These are phyloP conservation scores for Neoarthrinium moseri DNA, from an alignment of 2,329 filamentous ascomycete genomes.

Conservation along the genomic window DNA sequence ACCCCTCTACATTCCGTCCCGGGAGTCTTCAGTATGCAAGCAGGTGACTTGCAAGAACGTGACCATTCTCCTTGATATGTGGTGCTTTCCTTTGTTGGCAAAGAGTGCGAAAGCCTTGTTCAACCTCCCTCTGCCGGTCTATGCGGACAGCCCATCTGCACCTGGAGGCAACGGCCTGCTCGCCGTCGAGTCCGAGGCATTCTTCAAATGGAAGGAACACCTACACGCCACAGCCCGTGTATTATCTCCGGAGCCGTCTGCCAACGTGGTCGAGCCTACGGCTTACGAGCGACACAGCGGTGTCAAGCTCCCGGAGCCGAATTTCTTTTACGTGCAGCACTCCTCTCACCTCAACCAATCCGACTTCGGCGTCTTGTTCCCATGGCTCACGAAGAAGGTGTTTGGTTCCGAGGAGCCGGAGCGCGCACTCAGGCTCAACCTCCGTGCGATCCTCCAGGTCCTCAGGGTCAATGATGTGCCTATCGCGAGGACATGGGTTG, in stretches of 20 bases:
- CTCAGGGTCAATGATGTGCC: constrained; percentile 48
- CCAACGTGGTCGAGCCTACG: constrained; percentile 37
- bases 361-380: constrained; percentile 82
- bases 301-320: constrained; percentile 48
- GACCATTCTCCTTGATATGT: constrained; percentile 74
- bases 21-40: constrained; percentile 52
- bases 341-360: constrained; percentile 82
- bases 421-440: constrained; percentile 57
- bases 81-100: constrained; percentile 71
- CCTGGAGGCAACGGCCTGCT: constrained; percentile 61
- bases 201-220: constrained; percentile 76
- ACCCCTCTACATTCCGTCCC: constrained; percentile 60
- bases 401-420: constrained; percentile 59
- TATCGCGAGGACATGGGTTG: constrained; percentile 47
- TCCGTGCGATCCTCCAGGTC: constrained; percentile 57
- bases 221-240: constrained; percentile 66
- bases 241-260: constrained; percentile 56
- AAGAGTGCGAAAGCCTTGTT: constrained; percentile 63
- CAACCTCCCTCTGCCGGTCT: constrained; percentile 71
- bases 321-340: constrained; percentile 71
- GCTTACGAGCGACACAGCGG: constrained; percentile 43
- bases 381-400: constrained; percentile 62
- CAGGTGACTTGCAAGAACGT: constrained; percentile 70
- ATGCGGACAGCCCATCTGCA: constrained; percentile 39
- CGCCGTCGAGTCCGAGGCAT: constrained; percentile 72